These are phyloP conservation scores for Trametes pubescens DNA, from an alignment of 1,284 basidiomycete genomes.

Conservation along the genomic window DNA sequence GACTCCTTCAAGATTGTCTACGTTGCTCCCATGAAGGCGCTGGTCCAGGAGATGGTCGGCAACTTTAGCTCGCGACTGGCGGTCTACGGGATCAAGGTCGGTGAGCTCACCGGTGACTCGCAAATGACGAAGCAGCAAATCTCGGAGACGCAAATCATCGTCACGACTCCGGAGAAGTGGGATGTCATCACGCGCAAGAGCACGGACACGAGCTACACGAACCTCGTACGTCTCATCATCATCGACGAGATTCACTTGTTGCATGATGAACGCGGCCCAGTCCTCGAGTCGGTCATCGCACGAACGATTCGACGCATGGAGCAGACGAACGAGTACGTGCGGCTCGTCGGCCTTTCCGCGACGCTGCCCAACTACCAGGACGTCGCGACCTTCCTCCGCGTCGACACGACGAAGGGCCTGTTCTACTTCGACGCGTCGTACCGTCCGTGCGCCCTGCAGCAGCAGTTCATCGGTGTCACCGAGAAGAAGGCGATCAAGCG, in stretches of 20 bases:
- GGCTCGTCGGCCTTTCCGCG: conserved; percentile 95
- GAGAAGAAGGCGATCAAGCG: conserved; percentile 99
- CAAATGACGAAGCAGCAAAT: conserved; percentile 99
- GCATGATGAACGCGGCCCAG: conserved; percentile 98
- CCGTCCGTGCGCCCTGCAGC: conserved; percentile 94
- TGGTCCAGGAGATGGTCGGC: conserved; percentile 97
- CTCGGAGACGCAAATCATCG: conserved; percentile 97
- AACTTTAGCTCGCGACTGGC: conserved; percentile 90
- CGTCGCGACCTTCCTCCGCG: conserved; percentile 97
- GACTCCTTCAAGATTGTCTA: conserved; percentile 98
- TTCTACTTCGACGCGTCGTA: conserved; percentile 98
- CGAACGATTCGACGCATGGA: conserved; percentile 96
- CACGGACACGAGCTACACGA: conserved; percentile 97
- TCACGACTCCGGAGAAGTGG: conserved; percentile 99
- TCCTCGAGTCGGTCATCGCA: conserved; percentile 92
- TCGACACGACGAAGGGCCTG: conserved; percentile 91
- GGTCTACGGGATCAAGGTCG: conserved; percentile 87
- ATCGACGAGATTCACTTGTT: conserved; percentile 98
- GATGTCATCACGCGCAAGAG: conserved; percentile 99
- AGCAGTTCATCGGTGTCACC: conserved; percentile 97
- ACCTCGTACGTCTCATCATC: conserved; percentile 95
- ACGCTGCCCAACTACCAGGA: conserved; percentile 99
- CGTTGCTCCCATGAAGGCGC: conserved; percentile 98
- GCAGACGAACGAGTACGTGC: conserved; percentile 91
- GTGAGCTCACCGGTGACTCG: conserved; percentile 96